These are phyloP conservation scores for Globisporangium lucens DNA, from an alignment of 352 stramenopile species.

Conservation along the genomic window DNA sequence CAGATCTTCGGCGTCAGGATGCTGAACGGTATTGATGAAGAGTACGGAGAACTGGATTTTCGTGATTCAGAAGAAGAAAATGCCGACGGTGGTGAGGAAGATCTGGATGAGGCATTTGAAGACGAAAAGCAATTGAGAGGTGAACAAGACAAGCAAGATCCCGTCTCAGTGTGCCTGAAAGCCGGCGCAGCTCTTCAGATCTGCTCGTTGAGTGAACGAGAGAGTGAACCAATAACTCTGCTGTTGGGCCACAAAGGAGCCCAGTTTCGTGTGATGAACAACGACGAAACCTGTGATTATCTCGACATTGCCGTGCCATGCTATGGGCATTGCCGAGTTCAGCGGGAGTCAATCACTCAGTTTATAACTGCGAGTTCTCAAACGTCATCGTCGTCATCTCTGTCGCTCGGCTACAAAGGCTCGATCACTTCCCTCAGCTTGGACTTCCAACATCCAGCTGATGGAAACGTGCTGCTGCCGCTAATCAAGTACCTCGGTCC, in stretches of 20 bases:
- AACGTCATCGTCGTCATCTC: background rate
- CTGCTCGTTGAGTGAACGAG: background rate
- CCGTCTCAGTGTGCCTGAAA: background rate
- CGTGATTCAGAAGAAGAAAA: background rate
- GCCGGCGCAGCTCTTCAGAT: background rate
- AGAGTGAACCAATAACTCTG: background rate
- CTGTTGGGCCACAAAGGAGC: background rate
- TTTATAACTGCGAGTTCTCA: background rate
- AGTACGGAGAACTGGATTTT: slow-evolving; percentile 3
- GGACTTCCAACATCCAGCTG: background rate
- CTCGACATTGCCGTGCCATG: slow-evolving; percentile 9
- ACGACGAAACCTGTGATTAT: background rate
- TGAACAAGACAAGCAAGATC: background rate
- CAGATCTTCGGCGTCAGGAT: slow-evolving; percentile 2
- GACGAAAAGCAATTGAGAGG: background rate
- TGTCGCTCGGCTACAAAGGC: slow-evolving; percentile 6
- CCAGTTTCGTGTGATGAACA: slow-evolving; percentile 2
- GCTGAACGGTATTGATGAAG: background rate
- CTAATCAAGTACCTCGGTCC: slow-evolving; percentile 12
- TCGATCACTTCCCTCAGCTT: slow-evolving; percentile 11
- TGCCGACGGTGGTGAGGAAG: background rate
- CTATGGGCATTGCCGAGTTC: slow-evolving; percentile 8
- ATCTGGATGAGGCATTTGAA: background rate
- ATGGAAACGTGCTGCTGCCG: slow-evolving; percentile 5
- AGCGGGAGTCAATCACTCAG: slow-evolving; percentile 6